Base-by-base conservation (phyloP, 257 asterid genomes). In the Solanum boliviense region DNA sequence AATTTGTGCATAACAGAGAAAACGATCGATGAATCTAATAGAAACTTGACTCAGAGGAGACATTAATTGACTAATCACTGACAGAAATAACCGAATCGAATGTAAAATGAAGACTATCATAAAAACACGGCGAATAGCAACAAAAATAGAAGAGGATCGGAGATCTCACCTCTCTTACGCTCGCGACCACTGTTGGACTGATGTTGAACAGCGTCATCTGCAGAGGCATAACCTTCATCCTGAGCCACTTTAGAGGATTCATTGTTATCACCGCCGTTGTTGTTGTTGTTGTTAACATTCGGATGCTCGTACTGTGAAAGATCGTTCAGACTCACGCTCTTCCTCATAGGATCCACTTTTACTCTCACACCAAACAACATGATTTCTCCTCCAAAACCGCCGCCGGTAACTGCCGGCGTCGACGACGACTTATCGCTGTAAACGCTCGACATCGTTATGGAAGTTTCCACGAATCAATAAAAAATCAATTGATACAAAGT, bases 121-220 rank as follows among this genome's bases (percentile, higher is more conserved):
- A 44, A 79, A 78, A 44, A n/a, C 34, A 41, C n/a, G 7, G 7
- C 38, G 23, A 78, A 62, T 23, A 84, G 6, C 31, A 85, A 65
- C 20, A 65, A 36, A 27, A 3, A 13, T 3, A 48, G 10, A 78
- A 67, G 71, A 75, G 46, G 89, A 91, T 27, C 27, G n/a, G 76
- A 89, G 95, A 93, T 93, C 94, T 89, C 67, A 95, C 99, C 99
- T 94, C 98, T 91, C 90, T 95, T 96, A 18, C 99, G 99, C 93
- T 93, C 98, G 72, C 98, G 94, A 39, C 86, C 89, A 31, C 91
- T 91, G 91, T 87, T 92, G 56, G 93, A 70, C 12, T 90, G 96
- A 60, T 83, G 94, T 25, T 92, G 93, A 83, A 90, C 89, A 32
- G 48, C 86, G n/a, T 76, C 89, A 67, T 87, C 87, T 27, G 86